phyloP scores from a whole-genome alignment of 2,329 filamentous ascomycete species.

The Leptographium procerum region DNA sequence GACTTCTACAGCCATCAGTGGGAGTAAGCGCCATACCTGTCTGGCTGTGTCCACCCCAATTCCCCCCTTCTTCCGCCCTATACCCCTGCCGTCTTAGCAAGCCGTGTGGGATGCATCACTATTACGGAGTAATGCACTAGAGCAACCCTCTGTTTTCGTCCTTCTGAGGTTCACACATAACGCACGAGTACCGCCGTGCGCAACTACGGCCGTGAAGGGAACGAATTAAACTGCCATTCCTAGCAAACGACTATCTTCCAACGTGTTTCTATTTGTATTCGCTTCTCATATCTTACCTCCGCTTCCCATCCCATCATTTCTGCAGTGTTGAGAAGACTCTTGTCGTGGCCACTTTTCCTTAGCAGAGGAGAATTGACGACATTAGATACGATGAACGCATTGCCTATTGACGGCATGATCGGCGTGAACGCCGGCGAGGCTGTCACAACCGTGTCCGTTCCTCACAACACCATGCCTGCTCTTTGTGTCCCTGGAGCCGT shows the following conservation, averaged over 20 bases:
- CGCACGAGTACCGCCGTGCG: not conserved
- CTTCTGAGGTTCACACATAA: not conserved
- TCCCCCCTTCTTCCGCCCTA: not conserved
- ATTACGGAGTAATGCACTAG: not conserved
- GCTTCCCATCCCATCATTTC: not conserved
- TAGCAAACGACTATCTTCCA: not conserved
- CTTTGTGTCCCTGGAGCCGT: not conserved
- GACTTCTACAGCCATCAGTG: not conserved
- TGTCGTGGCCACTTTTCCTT: not conserved
- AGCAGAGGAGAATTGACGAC: not conserved
- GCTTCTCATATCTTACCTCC: not conserved
- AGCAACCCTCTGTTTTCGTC: not conserved
- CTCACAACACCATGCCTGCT: not conserved
- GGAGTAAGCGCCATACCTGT: not conserved
- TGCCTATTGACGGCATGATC: not conserved
- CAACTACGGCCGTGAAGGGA: not conserved
- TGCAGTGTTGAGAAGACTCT: not conserved
- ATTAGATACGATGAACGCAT: not conserved
- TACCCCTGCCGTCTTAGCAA: not conserved
- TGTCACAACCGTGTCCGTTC: not conserved
- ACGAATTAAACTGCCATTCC: not conserved
- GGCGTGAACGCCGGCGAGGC: not conserved
- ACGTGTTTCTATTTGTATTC: not conserved
- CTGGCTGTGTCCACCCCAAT: not conserved
- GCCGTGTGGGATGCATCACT: not conserved